Percentiles rank a stretch among this genome's conserved stretches.
Evolutionary conservation across 768 basidiomycete species (phyloP).

Genomic region (Tylopilus cervinicoccineus): DNA sequence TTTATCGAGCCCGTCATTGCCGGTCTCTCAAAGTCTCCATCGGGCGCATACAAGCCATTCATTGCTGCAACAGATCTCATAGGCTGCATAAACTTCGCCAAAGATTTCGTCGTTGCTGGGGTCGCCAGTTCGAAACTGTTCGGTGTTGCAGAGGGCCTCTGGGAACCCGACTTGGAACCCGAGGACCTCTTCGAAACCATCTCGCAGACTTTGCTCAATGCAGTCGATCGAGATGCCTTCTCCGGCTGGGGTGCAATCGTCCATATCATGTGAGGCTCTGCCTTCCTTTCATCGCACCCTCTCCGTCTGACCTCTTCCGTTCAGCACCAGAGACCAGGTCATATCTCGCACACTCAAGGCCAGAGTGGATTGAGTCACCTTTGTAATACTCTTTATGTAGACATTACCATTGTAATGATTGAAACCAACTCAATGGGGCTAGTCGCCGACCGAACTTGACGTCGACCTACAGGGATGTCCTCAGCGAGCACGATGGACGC

Average conservation of each 20-base stretch:
- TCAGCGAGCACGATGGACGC: constrained; percentile 3
- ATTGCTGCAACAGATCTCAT: constrained; percentile 95
- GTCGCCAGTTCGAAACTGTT: constrained; percentile 90
- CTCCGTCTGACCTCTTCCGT: constrained; percentile 7
- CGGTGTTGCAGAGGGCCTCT: constrained; percentile 96
- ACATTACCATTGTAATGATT: constrained; percentile 3
- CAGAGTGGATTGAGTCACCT: constrained; percentile 73
- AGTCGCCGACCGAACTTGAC: no score
- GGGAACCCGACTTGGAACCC: constrained; percentile 95
- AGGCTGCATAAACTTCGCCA: constrained; percentile 89
- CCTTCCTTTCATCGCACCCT: constrained; percentile 1
- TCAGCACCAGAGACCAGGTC: constrained; percentile 67
- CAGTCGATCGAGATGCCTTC: constrained; percentile 92
- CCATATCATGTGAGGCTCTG: constrained; percentile 79
- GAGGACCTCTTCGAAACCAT: constrained; percentile 99
- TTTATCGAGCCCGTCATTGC: constrained; percentile 97
- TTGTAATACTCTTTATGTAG: constrained; percentile 18
- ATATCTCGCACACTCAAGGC: constrained; percentile 85
- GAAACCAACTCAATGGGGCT: not conserved
- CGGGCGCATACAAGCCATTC: constrained; percentile 79
- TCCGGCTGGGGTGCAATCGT: constrained; percentile 98
- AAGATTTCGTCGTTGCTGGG: constrained; percentile 96
- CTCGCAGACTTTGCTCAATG: constrained; percentile 91
- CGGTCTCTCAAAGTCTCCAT: constrained; percentile 71
- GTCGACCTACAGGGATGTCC: constrained; percentile 4